Percentiles rank a stretch among this genome's conserved stretches.
Conservation (phyloP, 1,284 basidiomycete genomes). For the Coniferiporia sulphurascens region DNA sequence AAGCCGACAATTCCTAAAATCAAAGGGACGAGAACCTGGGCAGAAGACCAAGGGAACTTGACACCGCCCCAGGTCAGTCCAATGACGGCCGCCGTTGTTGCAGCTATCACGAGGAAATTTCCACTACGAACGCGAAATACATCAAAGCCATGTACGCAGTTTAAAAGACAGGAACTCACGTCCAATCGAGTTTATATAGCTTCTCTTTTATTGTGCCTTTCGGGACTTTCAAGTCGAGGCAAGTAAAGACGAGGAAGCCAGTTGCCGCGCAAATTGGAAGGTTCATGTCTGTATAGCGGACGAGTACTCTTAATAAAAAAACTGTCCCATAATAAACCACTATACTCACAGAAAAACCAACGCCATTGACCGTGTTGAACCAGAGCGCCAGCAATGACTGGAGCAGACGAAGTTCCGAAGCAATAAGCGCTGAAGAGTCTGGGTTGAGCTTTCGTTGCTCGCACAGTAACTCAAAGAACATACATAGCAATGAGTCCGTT, state of each 20-base stretch:
- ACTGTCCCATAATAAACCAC: background rate
- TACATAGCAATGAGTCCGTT: slow-evolving; percentile 30
- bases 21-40: slow-evolving; percentile 24
- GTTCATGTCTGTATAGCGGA: slow-evolving; percentile 25
- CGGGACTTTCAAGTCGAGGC: slow-evolving; percentile 28
- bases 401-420: slow-evolving; percentile 29
- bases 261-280: slow-evolving; percentile 28
- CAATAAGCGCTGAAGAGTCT: slow-evolving; percentile 17
- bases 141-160: background rate
- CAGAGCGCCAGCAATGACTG: slow-evolving; percentile 32
- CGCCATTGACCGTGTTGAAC: slow-evolving; percentile 25
- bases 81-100: slow-evolving; percentile 19
- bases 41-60: slow-evolving; percentile 24
- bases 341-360: slow-evolving; percentile 27
- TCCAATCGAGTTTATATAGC: slow-evolving; percentile 23
- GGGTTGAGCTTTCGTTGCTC: background rate
- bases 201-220: slow-evolving; percentile 24
- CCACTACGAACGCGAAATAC: slow-evolving; percentile 6
- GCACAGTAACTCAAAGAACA: background rate
- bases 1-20: slow-evolving; percentile 25
- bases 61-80: slow-evolving; percentile 25
- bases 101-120: slow-evolving; percentile 20
- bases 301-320: background rate
- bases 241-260: slow-evolving; percentile 24
- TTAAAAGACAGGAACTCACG: slow-evolving; percentile 18